A percentile compares a stretch with the other conserved stretches of the same genome.
phyloP scores from a whole-genome alignment of 441 rosid genomes.

The Gossypium gossypioides region DNA sequence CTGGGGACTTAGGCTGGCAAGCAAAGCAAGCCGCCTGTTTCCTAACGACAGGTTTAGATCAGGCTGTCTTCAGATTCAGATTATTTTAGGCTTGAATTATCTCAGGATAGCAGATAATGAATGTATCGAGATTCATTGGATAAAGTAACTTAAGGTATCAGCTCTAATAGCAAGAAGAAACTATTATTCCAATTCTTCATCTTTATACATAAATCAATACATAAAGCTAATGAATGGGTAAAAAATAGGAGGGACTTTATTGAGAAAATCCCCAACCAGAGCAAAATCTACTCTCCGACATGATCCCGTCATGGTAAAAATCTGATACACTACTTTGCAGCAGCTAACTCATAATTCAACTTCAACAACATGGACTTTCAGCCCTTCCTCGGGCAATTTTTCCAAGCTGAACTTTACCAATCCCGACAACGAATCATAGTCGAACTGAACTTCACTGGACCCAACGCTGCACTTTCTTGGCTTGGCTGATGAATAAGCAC shows the following conservation, averaged over 20 bases:
- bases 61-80: too few species aligned
- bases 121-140: neutral
- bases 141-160: neutral
- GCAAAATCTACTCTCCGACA: slow-evolving; percentile 1
- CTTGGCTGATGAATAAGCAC: slow-evolving; percentile 58
- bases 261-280: neutral
- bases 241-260: neutral
- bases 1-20: too few species aligned
- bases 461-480: slow-evolving; percentile 62
- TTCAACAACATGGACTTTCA: slow-evolving; percentile 34
- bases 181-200: slow-evolving; percentile 9
- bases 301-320: neutral
- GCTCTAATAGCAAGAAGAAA: neutral
- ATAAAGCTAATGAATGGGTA: neutral
- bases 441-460: slow-evolving; percentile 34
- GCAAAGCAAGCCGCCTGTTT: too few species aligned
- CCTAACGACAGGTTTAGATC: too few species aligned
- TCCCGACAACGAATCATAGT: slow-evolving; percentile 37
- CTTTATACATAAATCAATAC: neutral
- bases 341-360: slow-evolving; percentile 26
- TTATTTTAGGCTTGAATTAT: too few species aligned
- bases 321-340: neutral
- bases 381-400: slow-evolving; percentile 34
- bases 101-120: neutral
- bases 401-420: slow-evolving; percentile 39